Conservation (phyloP, 129 eudicot species). For the Pittosporum tobira region DNA sequence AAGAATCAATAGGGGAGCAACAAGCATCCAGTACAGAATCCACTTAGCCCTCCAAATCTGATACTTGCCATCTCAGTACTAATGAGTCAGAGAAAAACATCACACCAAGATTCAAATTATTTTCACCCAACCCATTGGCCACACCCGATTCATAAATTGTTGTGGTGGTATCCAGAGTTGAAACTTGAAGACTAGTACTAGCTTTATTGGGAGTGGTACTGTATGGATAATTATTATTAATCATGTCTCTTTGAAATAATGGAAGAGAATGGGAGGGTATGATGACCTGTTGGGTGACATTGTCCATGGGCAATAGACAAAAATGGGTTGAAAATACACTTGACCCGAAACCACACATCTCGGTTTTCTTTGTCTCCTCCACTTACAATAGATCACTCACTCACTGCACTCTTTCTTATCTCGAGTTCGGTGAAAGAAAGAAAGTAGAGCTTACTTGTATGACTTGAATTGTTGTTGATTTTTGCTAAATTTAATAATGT, state of each 20-base stretch:
- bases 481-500: slow-evolving; percentile 39
- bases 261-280: neutral
- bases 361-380: slow-evolving; percentile 38
- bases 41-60: too few relatives aligned
- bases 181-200: neutral
- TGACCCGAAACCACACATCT: slow-evolving; percentile 40
- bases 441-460: too few relatives aligned
- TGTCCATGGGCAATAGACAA: too few relatives aligned
- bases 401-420: neutral
- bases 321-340: slow-evolving; percentile 18
- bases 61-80: too few relatives aligned
- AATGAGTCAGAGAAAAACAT: too few relatives aligned
- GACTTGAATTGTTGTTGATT: too few relatives aligned
- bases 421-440: neutral
- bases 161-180: neutral
- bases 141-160: neutral
- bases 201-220: neutral
- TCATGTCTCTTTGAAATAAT: neutral
- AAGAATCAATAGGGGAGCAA: too few relatives aligned
- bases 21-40: slow-evolving; percentile 1
- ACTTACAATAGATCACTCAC: neutral
- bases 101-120: slow-evolving; percentile 16
- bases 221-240: too few relatives aligned
- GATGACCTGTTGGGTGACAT: neutral
- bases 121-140: slow-evolving; percentile 1